Evolutionary conservation across 108 stramenopile genomes (phyloP), one percentile per base, ranked within the genome.

Genomic region (Skeletonema potamos): DNA sequence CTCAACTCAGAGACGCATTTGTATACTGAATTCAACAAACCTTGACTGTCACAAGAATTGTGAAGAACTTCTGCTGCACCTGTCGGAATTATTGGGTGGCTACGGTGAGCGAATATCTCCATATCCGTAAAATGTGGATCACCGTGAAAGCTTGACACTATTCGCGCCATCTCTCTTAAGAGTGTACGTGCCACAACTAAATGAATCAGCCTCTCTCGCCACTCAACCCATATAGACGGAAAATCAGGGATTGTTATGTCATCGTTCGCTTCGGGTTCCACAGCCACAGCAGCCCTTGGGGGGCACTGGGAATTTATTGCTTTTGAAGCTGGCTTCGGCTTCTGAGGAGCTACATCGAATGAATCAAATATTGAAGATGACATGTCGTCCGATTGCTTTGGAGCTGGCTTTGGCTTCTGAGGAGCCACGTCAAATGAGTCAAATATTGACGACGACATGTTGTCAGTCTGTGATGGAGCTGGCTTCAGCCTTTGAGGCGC

Each of bases 11-110:
- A 39, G 12, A 89, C 36, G 51, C 63, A 64, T 12, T 63, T 66
- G 5, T 48, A 61, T 12, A 86, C 62, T 15, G 74, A 54, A 11
- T 57, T 37, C 0, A 93, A 59, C 48, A 93, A 56, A 15, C 58
- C 72, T 29, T 76, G 77, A 58, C 87, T 82, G 54, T 91, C 84
- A 66, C 90, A 89, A 24, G 79, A 64, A 24, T 82, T 68, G 27
- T 88, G 92, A 20, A 93, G 73, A 27, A 89, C 82, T 64, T 86
- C 86, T 18, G 79, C 72, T 59, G 85, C 82, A 34, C 65, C 72
- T 18, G 73, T 56, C 10, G 90, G 84, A 63, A 91, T 62, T 9
- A 86, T 57, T 29, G 84, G 63, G 15, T 84, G 70, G 22, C 46
- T 62, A 17, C 68, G 73, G 29, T 51, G 43, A 15, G 37, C 24